Conservation (phyloP, 768 basidiomycete species). For the Xanthoconium purpureum region DNA sequence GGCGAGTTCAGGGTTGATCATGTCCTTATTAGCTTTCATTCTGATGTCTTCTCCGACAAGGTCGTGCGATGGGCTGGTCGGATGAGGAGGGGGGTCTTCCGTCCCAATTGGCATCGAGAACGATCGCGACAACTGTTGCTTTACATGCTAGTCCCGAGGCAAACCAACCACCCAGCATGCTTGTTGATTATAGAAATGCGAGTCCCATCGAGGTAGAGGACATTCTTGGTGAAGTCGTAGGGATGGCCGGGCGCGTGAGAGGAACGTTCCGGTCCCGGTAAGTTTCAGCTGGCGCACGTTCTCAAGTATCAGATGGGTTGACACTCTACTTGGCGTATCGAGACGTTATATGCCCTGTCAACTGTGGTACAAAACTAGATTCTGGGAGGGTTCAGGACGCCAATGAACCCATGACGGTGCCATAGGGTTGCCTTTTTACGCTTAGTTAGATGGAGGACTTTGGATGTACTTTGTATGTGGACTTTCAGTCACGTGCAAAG, state of each 20-base stretch:
- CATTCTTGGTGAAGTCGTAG: constrained; percentile 53
- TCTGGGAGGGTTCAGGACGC: constrained; percentile 33
- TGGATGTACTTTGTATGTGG: no score
- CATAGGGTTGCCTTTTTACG: no score
- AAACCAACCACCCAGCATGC: constrained; percentile 57
- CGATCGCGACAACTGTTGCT: constrained; percentile 38
- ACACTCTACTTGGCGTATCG: constrained; percentile 45
- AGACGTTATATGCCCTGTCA: constrained; percentile 57
- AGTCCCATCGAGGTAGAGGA: constrained; percentile 66
- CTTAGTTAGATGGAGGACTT: no score
- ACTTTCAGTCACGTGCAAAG: no score
- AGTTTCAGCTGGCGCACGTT: not conserved
- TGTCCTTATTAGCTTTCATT: not conserved
- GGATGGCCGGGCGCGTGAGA: constrained; percentile 17
- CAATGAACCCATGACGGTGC: not conserved
- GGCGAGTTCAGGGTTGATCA: constrained; percentile 24
- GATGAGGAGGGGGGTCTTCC: constrained; percentile 47
- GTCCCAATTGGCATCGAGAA: constrained; percentile 37
- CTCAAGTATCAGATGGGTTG: not conserved
- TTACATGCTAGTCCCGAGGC: constrained; percentile 43
- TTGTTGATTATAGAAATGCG: constrained; percentile 48
- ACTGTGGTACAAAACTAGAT: constrained; percentile 63
- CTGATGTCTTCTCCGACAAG: constrained; percentile 7
- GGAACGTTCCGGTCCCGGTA: constrained; percentile 14
- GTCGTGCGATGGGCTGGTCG: constrained; percentile 36